Evolutionary conservation across 192 early-diverging fungal species (phyloP).

Genomic region (Neocallimastix lanati): DNA sequence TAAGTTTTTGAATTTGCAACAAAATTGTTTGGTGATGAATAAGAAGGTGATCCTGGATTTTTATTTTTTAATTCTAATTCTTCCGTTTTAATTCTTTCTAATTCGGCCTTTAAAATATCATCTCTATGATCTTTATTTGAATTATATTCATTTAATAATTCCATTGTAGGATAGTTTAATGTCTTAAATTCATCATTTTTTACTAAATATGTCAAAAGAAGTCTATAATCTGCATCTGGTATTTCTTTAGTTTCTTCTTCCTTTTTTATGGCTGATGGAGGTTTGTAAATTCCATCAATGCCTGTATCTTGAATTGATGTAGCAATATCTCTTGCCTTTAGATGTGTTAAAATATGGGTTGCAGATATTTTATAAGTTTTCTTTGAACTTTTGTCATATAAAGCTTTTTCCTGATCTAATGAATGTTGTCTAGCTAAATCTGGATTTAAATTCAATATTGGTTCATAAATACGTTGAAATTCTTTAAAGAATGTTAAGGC

Average conservation of each 20-base stretch:
- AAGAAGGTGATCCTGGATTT: neutral
- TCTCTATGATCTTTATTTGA: neutral
- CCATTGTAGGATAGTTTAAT: slow-evolving; percentile 21
- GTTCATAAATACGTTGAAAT: neutral
- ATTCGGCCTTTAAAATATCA: neutral
- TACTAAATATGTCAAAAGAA: slow-evolving; percentile 4
- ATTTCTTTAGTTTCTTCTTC: neutral
- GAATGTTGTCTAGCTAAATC: neutral
- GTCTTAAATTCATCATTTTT: slow-evolving; percentile 7
- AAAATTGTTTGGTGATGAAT: neutral
- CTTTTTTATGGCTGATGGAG: neutral
- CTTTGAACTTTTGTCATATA: slow-evolving; percentile 1
- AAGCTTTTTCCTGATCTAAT: slow-evolving; percentile 5
- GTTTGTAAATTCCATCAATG: slow-evolving; percentile 37
- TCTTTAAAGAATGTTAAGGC: neutral
- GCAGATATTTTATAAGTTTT: slow-evolving; percentile 11
- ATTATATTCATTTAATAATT: slow-evolving; percentile 1
- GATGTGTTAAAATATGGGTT: slow-evolving; percentile 16
- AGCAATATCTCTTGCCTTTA: slow-evolving; percentile 35
- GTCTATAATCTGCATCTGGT: neutral
- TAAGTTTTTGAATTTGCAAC: neutral
- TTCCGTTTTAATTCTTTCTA: neutral
- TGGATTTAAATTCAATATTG: neutral
- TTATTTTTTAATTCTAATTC: neutral
- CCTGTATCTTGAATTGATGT: slow-evolving; percentile 24